A percentile compares a stretch with the other conserved stretches of the same genome.
Conservation (phyloP, 1,284 basidiomycete species). For the Hypsizygus ulmarius region DNA sequence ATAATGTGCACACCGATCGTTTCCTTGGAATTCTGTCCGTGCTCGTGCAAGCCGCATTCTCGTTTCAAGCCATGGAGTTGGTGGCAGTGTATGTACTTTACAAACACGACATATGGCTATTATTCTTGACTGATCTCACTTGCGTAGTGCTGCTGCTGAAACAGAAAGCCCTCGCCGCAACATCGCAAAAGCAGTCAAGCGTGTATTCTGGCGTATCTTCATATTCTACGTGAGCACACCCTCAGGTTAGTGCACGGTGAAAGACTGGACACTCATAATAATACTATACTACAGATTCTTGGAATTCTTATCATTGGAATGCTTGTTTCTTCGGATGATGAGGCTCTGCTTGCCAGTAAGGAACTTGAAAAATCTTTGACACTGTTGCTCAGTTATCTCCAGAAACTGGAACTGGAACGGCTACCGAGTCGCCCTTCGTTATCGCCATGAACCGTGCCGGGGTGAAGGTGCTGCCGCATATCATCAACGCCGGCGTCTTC, state of each 20-base stretch:
- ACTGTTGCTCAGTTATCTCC: conserved; percentile 9
- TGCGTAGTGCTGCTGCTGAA: conserved; percentile 64
- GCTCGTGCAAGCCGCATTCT: conserved; percentile 79
- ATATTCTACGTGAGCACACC: conserved; percentile 60
- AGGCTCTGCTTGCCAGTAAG: conserved; percentile 47
- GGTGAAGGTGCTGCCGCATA: conserved; percentile 63
- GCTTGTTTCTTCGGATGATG: conserved; percentile 74
- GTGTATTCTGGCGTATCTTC: conserved; percentile 79
- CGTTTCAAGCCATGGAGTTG: conserved; percentile 82
- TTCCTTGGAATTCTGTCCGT: conserved; percentile 71
- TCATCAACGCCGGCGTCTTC: conserved; percentile 69
- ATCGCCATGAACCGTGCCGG: conserved; percentile 79
- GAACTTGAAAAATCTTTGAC: conserved; percentile 6
- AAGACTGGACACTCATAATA: background rate
- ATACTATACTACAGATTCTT: conserved; percentile 47
- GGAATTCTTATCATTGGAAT: conserved; percentile 79
- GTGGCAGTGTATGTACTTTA: conserved; percentile 61
- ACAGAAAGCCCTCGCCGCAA: conserved; percentile 75
- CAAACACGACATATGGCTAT: background rate
- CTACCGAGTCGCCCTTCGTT: conserved; percentile 75
- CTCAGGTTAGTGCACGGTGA: conserved; percentile 7
- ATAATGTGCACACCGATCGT: conserved; percentile 46
- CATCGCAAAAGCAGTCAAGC: conserved; percentile 75
- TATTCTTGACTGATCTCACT: background rate
- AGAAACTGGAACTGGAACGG: conserved; percentile 58